These are phyloP conservation scores for Cupressus sempervirens DNA, from an alignment of 75 land plant genomes.

Conservation along the genomic window DNA sequence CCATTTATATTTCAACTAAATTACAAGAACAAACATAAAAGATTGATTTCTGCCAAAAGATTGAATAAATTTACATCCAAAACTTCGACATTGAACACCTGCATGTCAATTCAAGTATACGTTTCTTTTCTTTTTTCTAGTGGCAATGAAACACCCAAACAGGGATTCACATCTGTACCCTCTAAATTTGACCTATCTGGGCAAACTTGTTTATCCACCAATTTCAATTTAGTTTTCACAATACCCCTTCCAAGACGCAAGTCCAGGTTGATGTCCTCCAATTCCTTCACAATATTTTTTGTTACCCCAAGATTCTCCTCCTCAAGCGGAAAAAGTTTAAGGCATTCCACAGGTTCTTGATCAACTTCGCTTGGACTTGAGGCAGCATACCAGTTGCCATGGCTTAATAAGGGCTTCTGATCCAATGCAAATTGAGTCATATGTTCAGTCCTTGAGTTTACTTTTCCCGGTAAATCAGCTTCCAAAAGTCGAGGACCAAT, in stretches of 20 bases:
- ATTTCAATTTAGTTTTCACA: neutral
- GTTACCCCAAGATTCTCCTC: conserved; percentile 8
- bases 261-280: conserved; percentile 2
- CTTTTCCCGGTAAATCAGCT: neutral
- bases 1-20: neutral
- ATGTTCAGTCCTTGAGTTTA: neutral
- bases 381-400: neutral
- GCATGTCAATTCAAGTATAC: neutral
- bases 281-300: neutral
- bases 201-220: neutral
- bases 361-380: neutral
- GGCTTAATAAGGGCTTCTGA: neutral
- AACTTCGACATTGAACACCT: neutral
- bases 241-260: conserved; percentile 4
- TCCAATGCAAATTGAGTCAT: neutral
- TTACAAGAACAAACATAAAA: neutral
- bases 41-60: neutral
- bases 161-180: neutral
- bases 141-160: neutral
- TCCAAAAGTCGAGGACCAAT: neutral
- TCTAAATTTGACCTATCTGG: neutral
- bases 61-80: neutral
- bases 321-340: conserved; percentile 10
- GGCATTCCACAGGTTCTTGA: neutral
- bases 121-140: neutral